Percentiles rank a stretch among this genome's conserved stretches.
Conservation (phyloP, 768 basidiomycete genomes). For the Lentinula guzmanii region DNA sequence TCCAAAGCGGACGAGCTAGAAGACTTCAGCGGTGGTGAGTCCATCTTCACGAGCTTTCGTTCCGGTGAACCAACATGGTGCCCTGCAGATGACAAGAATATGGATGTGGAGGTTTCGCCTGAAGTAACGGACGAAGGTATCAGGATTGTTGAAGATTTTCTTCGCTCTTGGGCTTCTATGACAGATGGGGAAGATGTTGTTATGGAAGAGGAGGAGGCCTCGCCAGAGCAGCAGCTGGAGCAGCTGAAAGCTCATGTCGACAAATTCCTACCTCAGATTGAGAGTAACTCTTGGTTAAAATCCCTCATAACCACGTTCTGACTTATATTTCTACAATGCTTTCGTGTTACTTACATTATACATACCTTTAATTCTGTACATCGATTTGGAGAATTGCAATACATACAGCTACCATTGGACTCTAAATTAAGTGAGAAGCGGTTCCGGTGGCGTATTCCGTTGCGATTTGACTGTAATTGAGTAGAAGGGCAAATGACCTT, state of each 20-base stretch:
- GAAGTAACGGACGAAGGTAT: conserved; percentile 76
- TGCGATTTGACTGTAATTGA: not conserved
- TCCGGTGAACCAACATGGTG: not conserved
- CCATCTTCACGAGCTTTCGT: too few relatives aligned
- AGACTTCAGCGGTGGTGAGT: conserved; percentile 60
- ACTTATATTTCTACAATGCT: conserved; percentile 1
- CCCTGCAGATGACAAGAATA: conserved; percentile 17
- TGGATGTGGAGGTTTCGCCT: conserved; percentile 37
- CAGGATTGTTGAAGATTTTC: conserved; percentile 70
- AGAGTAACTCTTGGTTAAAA: conserved; percentile 75
- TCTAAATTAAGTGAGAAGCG: not conserved
- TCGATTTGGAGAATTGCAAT: not conserved
- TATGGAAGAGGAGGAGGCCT: conserved; percentile 31
- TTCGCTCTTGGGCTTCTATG: conserved; percentile 53
- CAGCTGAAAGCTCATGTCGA: conserved; percentile 58
- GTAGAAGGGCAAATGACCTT: not conserved
- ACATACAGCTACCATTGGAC: not conserved
- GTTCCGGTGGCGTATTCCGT: not conserved
- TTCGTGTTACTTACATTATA: not conserved
- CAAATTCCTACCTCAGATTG: conserved; percentile 61
- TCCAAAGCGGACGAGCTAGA: conserved; percentile 93
- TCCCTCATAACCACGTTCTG: conserved; percentile 43
- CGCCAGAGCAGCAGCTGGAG: conserved; percentile 38
- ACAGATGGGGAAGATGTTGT: conserved; percentile 45
- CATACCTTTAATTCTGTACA: not conserved